A percentile compares a stretch with the other conserved stretches of the same genome.
phyloP scores from a whole-genome alignment of 2,329 filamentous ascomycete genomes.

The Penicillium sclerotigenum region DNA sequence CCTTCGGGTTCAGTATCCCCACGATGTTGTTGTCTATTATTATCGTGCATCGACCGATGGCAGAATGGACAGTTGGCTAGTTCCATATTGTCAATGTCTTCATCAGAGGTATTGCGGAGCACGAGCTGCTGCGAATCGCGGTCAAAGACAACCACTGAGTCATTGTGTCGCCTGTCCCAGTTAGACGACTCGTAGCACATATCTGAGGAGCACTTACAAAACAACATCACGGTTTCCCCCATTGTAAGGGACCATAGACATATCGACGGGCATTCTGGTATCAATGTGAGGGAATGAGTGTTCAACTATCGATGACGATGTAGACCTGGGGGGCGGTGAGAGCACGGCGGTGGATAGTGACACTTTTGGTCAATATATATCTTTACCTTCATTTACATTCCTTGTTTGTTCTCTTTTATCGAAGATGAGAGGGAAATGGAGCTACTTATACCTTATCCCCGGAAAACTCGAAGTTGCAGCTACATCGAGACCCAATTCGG shows the following conservation, averaged over 20 bases:
- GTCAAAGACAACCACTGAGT: conserved; percentile 89
- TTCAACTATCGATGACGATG: conserved; percentile 7
- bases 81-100: conserved; percentile 52
- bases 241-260: conserved; percentile 45
- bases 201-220: conserved; percentile 35
- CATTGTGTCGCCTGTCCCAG: conserved; percentile 72
- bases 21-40: conserved; percentile 39
- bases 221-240: conserved; percentile 45
- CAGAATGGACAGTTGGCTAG: conserved; percentile 82
- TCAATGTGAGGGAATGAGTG: conserved; percentile 4
- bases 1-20: conserved; percentile 43
- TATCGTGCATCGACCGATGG: conserved; percentile 65
- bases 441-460: neutral
- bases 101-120: conserved; percentile 61
- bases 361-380: neutral
- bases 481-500: neutral
- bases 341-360: neutral
- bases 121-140: conserved; percentile 79
- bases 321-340: conserved; percentile 5
- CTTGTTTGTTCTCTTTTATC: neutral
- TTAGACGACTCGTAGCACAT: conserved; percentile 12
- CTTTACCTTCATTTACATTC: neutral
- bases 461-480: neutral
- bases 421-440: neutral
- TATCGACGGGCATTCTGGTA: conserved; percentile 36